Percentiles rank a stretch among this genome's conserved stretches.
phyloP scores from a whole-genome alignment of 805 yeast genomes.

The Wickerhamomyces alni region DNA sequence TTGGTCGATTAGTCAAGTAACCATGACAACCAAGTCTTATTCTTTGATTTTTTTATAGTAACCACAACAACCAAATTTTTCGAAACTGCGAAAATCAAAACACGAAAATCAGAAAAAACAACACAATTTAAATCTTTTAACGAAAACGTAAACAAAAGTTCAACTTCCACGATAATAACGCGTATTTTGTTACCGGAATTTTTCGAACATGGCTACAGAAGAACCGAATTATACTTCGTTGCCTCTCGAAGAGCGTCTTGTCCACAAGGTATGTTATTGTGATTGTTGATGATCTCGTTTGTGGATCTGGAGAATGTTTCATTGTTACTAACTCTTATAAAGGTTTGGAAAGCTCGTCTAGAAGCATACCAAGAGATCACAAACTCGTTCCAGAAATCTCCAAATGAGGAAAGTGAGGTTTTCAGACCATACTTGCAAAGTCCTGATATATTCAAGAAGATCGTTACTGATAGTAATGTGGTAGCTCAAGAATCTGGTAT shows the following conservation, averaged over 20 bases:
- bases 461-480: slow-evolving; percentile 76
- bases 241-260: slow-evolving; percentile 23
- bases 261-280: slow-evolving; percentile 45
- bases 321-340: background rate
- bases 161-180: slow-evolving; percentile 54
- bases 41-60: too few species aligned
- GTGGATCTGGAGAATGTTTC: background rate
- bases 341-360: slow-evolving; percentile 77
- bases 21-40: too few species aligned
- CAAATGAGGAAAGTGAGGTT: slow-evolving; percentile 49
- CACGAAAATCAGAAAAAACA: background rate
- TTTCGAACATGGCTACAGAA: slow-evolving; percentile 7
- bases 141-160: slow-evolving; percentile 36
- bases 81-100: too few species aligned
- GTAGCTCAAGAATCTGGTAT: slow-evolving; percentile 88
- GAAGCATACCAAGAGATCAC: slow-evolving; percentile 70
- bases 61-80: too few species aligned
- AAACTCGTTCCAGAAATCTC: slow-evolving; percentile 44
- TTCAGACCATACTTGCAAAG: slow-evolving; percentile 43
- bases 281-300: too few species aligned
- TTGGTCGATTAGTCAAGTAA: too few species aligned
- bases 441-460: slow-evolving; percentile 50
- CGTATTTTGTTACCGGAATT: background rate
- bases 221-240: slow-evolving; percentile 19
- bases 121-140: slow-evolving; percentile 1